Conservation (phyloP, 495 filamentous ascomycete genomes). For the Physcia stellaris region DNA sequence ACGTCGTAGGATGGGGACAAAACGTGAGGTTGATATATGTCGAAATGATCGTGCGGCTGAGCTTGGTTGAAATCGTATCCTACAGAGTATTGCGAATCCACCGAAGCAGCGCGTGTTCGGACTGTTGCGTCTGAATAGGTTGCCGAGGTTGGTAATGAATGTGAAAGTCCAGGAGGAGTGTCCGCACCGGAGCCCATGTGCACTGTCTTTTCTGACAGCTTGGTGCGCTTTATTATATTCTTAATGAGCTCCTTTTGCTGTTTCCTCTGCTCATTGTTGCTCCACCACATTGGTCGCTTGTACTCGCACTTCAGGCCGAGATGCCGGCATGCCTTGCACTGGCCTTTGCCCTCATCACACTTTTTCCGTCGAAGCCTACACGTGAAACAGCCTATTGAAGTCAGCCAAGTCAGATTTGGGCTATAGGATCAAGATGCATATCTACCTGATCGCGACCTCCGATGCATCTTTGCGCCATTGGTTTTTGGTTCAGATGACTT, state of each 20-base stretch:
- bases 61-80: conserved; percentile 63
- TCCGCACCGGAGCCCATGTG: conserved; percentile 22
- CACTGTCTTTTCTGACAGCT: conserved; percentile 70
- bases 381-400: conserved; percentile 81
- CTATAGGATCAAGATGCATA: conserved; percentile 16
- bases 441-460: conserved; percentile 85
- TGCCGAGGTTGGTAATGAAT: conserved; percentile 69
- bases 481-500: conserved; percentile 31
- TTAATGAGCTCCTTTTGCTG: conserved; percentile 91
- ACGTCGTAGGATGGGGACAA: conserved; percentile 25
- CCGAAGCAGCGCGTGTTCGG: conserved; percentile 57
- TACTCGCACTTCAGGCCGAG: conserved; percentile 84
- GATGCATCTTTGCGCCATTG: conserved; percentile 71
- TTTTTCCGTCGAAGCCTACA: conserved; percentile 93
- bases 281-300: conserved; percentile 95
- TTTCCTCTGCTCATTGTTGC: conserved; percentile 70
- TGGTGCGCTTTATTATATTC: conserved; percentile 92
- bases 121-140: conserved; percentile 61
- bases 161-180: conserved; percentile 67
- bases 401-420: not conserved
- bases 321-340: conserved; percentile 80
- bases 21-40: conserved; percentile 42
- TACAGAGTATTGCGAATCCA: conserved; percentile 63
- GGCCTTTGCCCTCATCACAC: conserved; percentile 84
- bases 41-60: conserved; percentile 39